Conservation (phyloP, 768 basidiomycete species). For the Candolleomyces aberdarensis region DNA sequence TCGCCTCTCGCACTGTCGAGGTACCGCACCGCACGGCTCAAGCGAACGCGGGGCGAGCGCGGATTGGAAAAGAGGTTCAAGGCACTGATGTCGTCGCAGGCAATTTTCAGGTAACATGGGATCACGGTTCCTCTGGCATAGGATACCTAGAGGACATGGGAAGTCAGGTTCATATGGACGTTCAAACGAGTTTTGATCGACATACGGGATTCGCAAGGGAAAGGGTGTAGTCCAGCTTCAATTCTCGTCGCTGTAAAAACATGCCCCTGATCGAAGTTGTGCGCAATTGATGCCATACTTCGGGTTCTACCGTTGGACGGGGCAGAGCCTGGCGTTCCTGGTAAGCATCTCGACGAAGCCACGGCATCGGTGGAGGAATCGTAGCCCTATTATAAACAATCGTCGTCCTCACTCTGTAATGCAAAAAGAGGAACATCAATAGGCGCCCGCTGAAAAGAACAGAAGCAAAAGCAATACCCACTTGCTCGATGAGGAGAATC, state of each 20-base stretch:
- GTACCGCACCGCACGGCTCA: constrained; percentile 18
- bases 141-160: constrained; percentile 14
- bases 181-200: neutral
- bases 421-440: neutral
- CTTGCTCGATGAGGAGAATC: neutral
- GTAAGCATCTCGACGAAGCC: neutral
- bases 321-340: neutral
- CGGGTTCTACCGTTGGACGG: neutral
- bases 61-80: constrained; percentile 22
- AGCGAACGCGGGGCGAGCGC: constrained; percentile 14
- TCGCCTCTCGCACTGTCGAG: neutral
- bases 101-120: constrained; percentile 23
- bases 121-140: constrained; percentile 31
- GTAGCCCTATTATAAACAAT: neutral
- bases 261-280: neutral
- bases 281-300: neutral
- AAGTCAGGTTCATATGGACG: neutral
- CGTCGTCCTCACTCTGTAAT: neutral
- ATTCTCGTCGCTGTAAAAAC: neutral
- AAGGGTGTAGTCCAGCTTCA: constrained; percentile 8
- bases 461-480: neutral
- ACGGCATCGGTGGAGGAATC: neutral
- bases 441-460: too few relatives aligned
- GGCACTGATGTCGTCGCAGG: constrained; percentile 18
- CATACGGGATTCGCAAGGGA: constrained; percentile 26